Evolutionary conservation across 371 early-diverging fungal genomes (phyloP), one percentile per base, ranked within the genome.

Genomic region (Rhizopus stolonifer): DNA sequence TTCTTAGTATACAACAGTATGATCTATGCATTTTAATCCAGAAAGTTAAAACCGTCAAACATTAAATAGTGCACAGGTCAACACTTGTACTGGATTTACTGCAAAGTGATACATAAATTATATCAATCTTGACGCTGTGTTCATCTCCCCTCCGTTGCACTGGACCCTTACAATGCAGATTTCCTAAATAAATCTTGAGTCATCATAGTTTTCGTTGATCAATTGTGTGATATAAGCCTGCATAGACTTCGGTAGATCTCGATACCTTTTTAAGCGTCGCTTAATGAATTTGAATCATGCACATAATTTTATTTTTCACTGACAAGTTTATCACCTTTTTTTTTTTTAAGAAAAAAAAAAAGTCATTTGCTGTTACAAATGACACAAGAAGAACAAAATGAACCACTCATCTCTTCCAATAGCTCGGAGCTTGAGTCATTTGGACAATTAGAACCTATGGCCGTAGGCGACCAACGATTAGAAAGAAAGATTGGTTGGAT

Each of bases 401-500:
- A 57, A 11, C 50, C 58, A 7, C 49, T 62, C 43, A 15, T 62
- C 17, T 14, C 14, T 1, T 52, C 47, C 26, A 32, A 50, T 3
- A 1, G 19, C 3, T 48, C 39, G 2, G 4, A 52, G 6, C 17
- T 26, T 26, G 61, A 63, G 0, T 70, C 61, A 50, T 23, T 73
- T 4, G 63, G 49, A n/a, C 54, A 69, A 14, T 33, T 73, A 56
- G 70, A 66, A 9, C 74, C 74, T 11, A 29, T 73, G 13, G 74
- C 74, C 11, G 46, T 73, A 8, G 74, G 74, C 39, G 75, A 75
- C 53, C 75, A 75, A 29, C 52, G 67, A 45, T 49, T 75, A 13
- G 64, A 65, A 22, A 62, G 75, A 10, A 64, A 70, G 26, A 75
- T 75, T 34, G 75, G 69, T 1, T 75, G 69, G 67, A 39, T 62